phyloP scores from a whole-genome alignment of 805 yeast species.

The Sungouiella thailandica region DNA sequence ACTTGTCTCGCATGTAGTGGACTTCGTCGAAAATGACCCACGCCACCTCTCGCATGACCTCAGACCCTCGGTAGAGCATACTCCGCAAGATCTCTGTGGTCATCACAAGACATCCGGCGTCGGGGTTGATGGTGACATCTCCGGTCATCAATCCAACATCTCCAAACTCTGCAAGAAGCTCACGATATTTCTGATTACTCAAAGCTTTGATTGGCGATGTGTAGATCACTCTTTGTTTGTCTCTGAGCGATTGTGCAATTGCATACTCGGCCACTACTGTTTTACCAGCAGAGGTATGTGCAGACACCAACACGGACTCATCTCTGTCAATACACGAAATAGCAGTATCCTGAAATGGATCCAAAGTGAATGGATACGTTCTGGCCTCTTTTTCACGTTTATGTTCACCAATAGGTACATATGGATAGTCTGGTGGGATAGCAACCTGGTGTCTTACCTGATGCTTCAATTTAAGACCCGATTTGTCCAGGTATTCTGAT shows the following conservation, averaged over 20 bases:
- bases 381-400: slow-evolving; percentile 75
- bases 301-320: slow-evolving; percentile 94
- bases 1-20: slow-evolving; percentile 96
- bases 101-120: slow-evolving; percentile 97
- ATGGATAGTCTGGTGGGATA: slow-evolving; percentile 85
- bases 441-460: slow-evolving; percentile 98
- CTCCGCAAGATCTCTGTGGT: slow-evolving; percentile 96
- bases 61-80: slow-evolving; percentile 96
- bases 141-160: slow-evolving; percentile 99
- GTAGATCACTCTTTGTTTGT: slow-evolving; percentile 89
- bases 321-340: slow-evolving; percentile 92
- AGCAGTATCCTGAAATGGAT: slow-evolving; percentile 97
- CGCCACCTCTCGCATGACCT: slow-evolving; percentile 96
- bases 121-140: slow-evolving; percentile 97
- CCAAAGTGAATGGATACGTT: slow-evolving; percentile 85
- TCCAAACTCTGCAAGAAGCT: slow-evolving; percentile 84
- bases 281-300: slow-evolving; percentile 97
- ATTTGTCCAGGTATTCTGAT: slow-evolving; percentile 22
- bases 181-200: slow-evolving; percentile 92
- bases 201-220: slow-evolving; percentile 95
- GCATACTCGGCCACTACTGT: slow-evolving; percentile 97
- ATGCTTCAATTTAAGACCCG: slow-evolving; percentile 65
- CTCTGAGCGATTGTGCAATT: slow-evolving; percentile 88
- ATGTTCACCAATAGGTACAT: slow-evolving; percentile 84
- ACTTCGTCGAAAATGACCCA: slow-evolving; percentile 99